A percentile compares a stretch with the other conserved stretches of the same genome.
These are phyloP conservation scores for Syzygium syzygioides DNA, from an alignment of 441 rosid genomes.

Conservation along the genomic window DNA sequence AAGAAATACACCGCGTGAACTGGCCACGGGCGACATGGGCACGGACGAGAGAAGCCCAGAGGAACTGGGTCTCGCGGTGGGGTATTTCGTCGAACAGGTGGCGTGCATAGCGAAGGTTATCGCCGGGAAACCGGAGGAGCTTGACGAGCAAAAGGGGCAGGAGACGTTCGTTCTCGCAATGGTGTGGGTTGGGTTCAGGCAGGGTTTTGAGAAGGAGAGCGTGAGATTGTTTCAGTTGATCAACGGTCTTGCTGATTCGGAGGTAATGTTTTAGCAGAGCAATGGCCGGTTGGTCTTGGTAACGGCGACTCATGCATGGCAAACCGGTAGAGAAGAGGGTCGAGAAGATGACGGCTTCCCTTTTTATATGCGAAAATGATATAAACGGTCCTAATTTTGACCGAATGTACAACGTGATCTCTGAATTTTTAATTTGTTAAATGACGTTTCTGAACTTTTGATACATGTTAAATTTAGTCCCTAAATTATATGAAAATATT, in stretches of 20 bases:
- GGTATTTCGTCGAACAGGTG: conserved; percentile 48
- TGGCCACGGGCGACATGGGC: conserved; percentile 27
- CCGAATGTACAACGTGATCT: too few relatives aligned
- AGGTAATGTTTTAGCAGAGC: conserved; percentile 2
- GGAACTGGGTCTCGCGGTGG: conserved; percentile 27
- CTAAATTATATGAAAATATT: too few relatives aligned
- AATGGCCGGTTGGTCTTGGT: background rate
- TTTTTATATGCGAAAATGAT: too few relatives aligned
- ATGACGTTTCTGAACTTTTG: too few relatives aligned
- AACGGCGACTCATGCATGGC: background rate
- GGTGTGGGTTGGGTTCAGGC: background rate
- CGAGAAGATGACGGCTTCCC: background rate
- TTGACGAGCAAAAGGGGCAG: conserved; percentile 25
- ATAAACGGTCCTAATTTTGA: too few relatives aligned
- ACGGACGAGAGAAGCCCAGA: conserved; percentile 40
- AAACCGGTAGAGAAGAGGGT: background rate
- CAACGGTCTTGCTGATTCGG: conserved; percentile 5
- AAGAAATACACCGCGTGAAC: conserved; percentile 26
- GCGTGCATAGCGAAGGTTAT: conserved; percentile 33
- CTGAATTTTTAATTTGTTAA: too few relatives aligned
- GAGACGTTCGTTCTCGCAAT: background rate
- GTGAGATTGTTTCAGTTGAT: conserved; percentile 41
- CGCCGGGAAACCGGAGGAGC: conserved; percentile 24
- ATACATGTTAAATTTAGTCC: too few relatives aligned
- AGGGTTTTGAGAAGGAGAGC: conserved; percentile 24